Evolutionary conservation across 495 filamentous ascomycete species (phyloP), one percentile per base, ranked within the genome.

Genomic region (Xylaria grammica): DNA sequence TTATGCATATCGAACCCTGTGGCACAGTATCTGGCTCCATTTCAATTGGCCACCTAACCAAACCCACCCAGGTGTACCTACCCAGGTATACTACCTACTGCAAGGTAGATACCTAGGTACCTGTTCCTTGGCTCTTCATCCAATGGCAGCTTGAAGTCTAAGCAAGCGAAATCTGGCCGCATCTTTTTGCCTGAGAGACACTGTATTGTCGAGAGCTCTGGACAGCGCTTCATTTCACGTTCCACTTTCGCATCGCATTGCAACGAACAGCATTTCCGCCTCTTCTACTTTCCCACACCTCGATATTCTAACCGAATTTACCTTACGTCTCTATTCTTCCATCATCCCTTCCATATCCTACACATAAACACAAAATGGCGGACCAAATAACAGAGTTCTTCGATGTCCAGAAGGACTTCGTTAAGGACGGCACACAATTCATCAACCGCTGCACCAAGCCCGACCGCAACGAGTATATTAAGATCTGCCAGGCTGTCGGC

Each of bases 401-500:
- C 66, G 91, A 93, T 71, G 88, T 93, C 75, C 91, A 91, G 65
- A 84, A 85, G 77, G 89, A 93, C 74, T 94, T 94, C 76, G 68
- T 94, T 67, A 87, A 86, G 63, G 91, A 94, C 67, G 91, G 91
- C 65, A 85, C 88, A 29, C 85, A 88, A 63, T 94, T 94, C 78
- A 79, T 94, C 65, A 91, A 91, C 76, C 82, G 90, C 68, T 93
- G 91, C 83, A 91, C 88, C 53, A 94, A 94, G 82, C 91, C 93
- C 70, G 93, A 97, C 78, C 86, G 86, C 75, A 84, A 87, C 63
- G 93, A 96, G 72, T 98, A 97, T 81, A 85, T 96, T 72, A 93
- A 95, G 82, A 95, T 99, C 78, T 92, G 87, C 71, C 93, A 97
- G 78, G 94, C 95, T 64, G 95, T 99, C 64, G 95, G 94, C 68